phyloP scores from a whole-genome alignment of 768 basidiomycete species.

The Naematelia encephala region DNA sequence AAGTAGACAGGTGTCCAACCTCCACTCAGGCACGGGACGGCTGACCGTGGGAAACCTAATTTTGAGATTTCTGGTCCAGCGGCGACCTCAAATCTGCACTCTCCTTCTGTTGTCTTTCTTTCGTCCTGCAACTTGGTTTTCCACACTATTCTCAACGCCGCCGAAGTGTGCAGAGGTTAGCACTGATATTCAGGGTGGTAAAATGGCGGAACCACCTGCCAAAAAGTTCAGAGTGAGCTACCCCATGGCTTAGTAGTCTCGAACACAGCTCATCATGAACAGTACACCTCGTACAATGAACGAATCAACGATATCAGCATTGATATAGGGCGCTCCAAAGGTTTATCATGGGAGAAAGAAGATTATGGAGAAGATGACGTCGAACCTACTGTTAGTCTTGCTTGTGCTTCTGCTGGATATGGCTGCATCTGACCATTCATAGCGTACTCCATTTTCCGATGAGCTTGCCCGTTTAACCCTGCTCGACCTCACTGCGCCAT shows the following conservation, averaged over 20 bases:
- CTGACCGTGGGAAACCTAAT: background rate
- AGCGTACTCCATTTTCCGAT: conserved; percentile 45
- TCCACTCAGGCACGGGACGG: background rate
- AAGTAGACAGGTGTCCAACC: background rate
- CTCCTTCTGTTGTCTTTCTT: background rate
- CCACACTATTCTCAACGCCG: too few species aligned
- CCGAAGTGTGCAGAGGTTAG: too few species aligned
- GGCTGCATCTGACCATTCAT: background rate
- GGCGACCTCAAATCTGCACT: background rate
- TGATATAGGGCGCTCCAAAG: conserved; percentile 39
- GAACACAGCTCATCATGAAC: conserved; percentile 7
- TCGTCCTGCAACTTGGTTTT: background rate
- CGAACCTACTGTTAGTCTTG: conserved; percentile 33
- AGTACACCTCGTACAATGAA: conserved; percentile 46
- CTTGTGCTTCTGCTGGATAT: background rate
- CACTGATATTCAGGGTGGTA: too few species aligned
- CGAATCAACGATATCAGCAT: conserved; percentile 45
- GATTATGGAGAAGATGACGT: conserved; percentile 32
- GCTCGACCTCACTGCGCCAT: conserved; percentile 47
- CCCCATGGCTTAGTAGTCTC: background rate
- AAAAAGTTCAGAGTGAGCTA: conserved; percentile 38
- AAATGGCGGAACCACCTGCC: conserved; percentile 12
- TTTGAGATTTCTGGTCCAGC: background rate
- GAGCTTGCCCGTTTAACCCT: conserved; percentile 47
- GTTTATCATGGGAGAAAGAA: conserved; percentile 39